These are phyloP conservation scores for Willaertia magna DNA, from an alignment of 208 protist genomes.

Conservation along the genomic window DNA sequence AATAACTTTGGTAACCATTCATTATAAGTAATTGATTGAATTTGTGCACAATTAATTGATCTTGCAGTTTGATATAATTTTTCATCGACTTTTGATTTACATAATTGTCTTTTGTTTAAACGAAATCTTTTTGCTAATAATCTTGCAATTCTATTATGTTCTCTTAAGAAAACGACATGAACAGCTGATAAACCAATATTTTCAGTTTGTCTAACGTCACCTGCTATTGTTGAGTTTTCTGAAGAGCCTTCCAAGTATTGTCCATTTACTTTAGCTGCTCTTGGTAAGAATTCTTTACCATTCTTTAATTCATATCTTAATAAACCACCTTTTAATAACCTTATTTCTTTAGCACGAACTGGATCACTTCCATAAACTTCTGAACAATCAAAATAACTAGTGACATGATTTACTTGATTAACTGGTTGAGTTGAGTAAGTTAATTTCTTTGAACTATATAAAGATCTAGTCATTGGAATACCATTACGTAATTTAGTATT, in stretches of 20 bases:
- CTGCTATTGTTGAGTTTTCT: neutral
- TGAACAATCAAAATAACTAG: neutral
- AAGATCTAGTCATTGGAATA: neutral
- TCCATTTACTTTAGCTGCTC: neutral
- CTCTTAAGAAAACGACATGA: neutral
- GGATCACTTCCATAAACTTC: neutral
- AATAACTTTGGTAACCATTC: neutral
- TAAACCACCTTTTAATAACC: neutral
- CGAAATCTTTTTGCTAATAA: neutral
- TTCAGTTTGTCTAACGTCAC: neutral
- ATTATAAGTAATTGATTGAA: neutral
- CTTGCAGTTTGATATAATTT: neutral
- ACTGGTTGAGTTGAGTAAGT: neutral
- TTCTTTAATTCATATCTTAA: neutral
- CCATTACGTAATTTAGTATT: neutral
- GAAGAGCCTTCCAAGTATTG: neutral
- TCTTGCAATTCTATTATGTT: neutral
- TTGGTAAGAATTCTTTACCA: neutral
- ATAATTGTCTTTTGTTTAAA: neutral
- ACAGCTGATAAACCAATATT: neutral
- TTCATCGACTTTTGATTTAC: neutral
- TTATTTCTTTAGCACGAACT: neutral
- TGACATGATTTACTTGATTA: neutral
- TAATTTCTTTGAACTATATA: neutral
- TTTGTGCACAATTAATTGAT: neutral